Base-by-base conservation (phyloP, 768 basidiomycete genomes). In the Tricholoma sp. region DNA sequence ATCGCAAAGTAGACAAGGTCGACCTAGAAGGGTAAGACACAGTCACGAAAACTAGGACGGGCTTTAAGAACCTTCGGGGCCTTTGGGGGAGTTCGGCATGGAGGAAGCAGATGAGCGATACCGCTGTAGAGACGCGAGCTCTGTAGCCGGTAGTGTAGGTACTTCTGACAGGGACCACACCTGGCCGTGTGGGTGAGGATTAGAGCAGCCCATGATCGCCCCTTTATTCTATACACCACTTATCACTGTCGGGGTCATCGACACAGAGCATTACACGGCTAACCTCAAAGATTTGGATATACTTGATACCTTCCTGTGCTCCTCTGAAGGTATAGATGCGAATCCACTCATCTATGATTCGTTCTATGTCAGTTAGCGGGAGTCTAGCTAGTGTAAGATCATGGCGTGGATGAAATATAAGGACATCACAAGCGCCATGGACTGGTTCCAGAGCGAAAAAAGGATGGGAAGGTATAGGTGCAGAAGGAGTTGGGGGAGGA, bases 151-250 rank as follows among this genome's bases (percentile, higher is more conserved):
- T 24, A 89, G 68, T 1, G 83, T 80, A 0, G 92, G 93, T 6
- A 94, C 72, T 13, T 76, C 76, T 3, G 88, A 89, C 4, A 87
- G 70, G 3, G 91, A 88, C 90, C 92, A 93, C 13, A 86, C 83
- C 70, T 97, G 94, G 18, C 93, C 91, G 68, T 96, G 94, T 0
- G 94, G 93, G 68, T 96, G 94, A 24, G 93, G 91, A 65, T 95
- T 96, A 6, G 89, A 92, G 66, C 92, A 95, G 10, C 94, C 94
- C 94, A 95, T 95, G 77, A 93, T 94, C 2, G 86, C 72, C 2
- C 94, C 94, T 72, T 94, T 95, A 70, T 94, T 94, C 87, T 93
- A 62, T 36, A n/a, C 29, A 50, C 28, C n/a, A 41, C 18, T 49
- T 31, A 41, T 60, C n/a, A 33, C 52, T 61, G 11, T 55, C n/a